These are phyloP conservation scores for Apiotrichum gamsii DNA, from an alignment of 1,284 basidiomycete genomes.

Conservation along the genomic window DNA sequence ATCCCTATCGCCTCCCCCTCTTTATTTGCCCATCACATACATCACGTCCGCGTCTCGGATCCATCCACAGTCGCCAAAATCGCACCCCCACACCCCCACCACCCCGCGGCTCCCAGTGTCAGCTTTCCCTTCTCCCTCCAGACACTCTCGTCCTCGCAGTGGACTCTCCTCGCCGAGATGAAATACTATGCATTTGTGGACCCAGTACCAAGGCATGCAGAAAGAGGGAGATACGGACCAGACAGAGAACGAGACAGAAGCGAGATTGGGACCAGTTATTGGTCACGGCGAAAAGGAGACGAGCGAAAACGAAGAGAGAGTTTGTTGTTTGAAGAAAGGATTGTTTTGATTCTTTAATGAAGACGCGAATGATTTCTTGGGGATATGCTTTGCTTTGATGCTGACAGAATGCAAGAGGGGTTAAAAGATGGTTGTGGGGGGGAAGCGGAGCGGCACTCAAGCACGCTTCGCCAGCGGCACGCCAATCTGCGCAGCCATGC, in stretches of 20 bases:
- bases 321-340: not conserved
- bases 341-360: not conserved
- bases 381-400: not conserved
- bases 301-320: constrained; percentile 17
- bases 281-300: constrained; percentile 7
- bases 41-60: too few relatives aligned
- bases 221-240: too few relatives aligned
- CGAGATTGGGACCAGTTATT: too few relatives aligned
- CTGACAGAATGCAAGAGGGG: not conserved
- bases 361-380: not conserved
- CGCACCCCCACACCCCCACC: too few relatives aligned
- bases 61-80: too few relatives aligned
- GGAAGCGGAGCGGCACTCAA: too few relatives aligned
- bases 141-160: not conserved
- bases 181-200: constrained; percentile 10
- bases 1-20: too few relatives aligned
- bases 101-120: too few relatives aligned
- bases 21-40: too few relatives aligned
- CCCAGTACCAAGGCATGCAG: not conserved
- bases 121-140: too few relatives aligned
- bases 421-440: not conserved
- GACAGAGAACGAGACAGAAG: too few relatives aligned
- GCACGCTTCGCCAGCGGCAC: not conserved
- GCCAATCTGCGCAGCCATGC: constrained; percentile 6
- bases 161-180: not conserved